Percentiles rank a stretch among this genome's conserved stretches.
These are phyloP conservation scores for Verbena officinalis DNA, from an alignment of 257 asterid species.

Conservation along the genomic window DNA sequence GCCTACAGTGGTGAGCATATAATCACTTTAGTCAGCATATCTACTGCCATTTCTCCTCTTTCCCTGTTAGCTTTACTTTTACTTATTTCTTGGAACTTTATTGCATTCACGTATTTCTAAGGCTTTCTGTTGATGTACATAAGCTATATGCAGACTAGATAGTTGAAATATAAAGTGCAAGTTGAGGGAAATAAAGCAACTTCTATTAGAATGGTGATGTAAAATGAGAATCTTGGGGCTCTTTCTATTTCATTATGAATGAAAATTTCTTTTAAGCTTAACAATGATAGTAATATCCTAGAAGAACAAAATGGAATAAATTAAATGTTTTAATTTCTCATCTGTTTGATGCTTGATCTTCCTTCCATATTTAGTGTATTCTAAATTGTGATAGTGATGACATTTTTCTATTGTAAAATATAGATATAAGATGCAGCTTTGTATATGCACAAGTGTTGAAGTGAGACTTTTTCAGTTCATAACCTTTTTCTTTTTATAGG, in stretches of 20 bases:
- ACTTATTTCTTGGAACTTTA: no score
- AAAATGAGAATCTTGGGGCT: not conserved
- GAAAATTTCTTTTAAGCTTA: not conserved
- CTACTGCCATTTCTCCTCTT: not conserved
- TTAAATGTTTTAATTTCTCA: conserved; percentile 1
- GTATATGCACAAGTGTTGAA: conserved; percentile 3
- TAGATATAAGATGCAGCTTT: not conserved
- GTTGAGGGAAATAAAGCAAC: not conserved
- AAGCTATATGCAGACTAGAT: not conserved
- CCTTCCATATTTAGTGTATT: not conserved
- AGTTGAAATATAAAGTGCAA: not conserved
- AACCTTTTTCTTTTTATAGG: conserved; percentile 49
- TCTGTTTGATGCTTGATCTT: not conserved
- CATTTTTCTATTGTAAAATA: not conserved
- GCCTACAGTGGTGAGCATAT: conserved; percentile 63
- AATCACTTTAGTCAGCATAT: no score
- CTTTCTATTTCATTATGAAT: not conserved
- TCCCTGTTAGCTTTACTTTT: no score
- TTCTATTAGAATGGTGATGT: conserved; percentile 1
- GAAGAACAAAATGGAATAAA: not conserved
- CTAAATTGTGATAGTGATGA: conserved; percentile 8
- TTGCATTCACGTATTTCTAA: no score
- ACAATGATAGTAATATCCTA: not conserved
- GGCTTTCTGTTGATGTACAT: no score
- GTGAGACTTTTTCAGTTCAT: conserved; percentile 11